A percentile compares a stretch with the other conserved stretches of the same genome.
Conservation (phyloP, 345 rosid species). For the Dipteronia sinensis region DNA sequence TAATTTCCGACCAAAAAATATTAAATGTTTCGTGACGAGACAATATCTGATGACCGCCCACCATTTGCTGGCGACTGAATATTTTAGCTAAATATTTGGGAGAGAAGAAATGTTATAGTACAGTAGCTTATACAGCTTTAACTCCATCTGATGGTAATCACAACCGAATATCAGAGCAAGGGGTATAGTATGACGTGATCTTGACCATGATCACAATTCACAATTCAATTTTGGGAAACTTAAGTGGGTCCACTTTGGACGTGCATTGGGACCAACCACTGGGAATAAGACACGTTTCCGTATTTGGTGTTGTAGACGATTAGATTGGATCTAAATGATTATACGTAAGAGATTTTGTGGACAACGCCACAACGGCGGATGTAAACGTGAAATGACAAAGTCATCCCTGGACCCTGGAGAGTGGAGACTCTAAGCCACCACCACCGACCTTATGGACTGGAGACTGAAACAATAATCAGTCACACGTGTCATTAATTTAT, state of each 20-base stretch:
- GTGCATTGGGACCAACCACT: not conserved
- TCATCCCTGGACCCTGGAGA: not conserved
- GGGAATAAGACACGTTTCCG: not conserved
- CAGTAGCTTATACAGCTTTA: not conserved
- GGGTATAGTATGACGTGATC: too few species aligned
- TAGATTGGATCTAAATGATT: not conserved
- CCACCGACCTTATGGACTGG: not conserved
- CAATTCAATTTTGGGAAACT: too few species aligned
- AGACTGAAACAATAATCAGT: not conserved
- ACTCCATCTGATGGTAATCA: not conserved
- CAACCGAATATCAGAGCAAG: too few species aligned
- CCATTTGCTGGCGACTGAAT: constrained; percentile 16
- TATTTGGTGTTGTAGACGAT: not conserved
- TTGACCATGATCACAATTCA: too few species aligned
- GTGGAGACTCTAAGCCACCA: not conserved
- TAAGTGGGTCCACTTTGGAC: not conserved
- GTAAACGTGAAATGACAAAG: not conserved
- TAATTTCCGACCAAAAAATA: not conserved
- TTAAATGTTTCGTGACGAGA: not conserved
- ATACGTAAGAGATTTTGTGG: not conserved
- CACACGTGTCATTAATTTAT: not conserved
- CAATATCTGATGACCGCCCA: constrained; percentile 9
- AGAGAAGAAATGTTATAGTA: constrained; percentile 4
- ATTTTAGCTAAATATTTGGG: constrained; percentile 13
- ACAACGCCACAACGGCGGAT: not conserved